Percentiles rank a stretch among this genome's conserved stretches.
Evolutionary conservation across 257 asterid genomes (phyloP).

Genomic region (Solanum acaule): DNA sequence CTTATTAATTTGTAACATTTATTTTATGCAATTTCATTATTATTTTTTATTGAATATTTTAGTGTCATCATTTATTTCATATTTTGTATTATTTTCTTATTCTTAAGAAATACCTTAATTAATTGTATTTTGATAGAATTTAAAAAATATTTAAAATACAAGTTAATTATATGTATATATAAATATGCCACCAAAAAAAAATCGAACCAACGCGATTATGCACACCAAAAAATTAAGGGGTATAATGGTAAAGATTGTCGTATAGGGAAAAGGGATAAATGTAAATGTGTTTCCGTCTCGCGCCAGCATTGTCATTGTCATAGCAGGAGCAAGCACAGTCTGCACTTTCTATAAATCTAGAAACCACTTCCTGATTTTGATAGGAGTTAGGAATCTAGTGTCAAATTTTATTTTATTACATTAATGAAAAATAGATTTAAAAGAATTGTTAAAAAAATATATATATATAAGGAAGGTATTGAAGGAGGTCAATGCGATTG

Average conservation of each 20-base stretch:
- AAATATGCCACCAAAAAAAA: fast-evolving
- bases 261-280: background rate
- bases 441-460: no score
- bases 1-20: no score
- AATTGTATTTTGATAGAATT: no score
- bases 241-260: background rate
- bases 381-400: background rate
- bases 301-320: background rate
- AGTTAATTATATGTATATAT: no score
- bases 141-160: no score
- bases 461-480: background rate
- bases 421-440: no score
- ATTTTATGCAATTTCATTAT: no score
- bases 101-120: no score
- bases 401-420: background rate
- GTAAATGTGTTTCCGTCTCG: background rate
- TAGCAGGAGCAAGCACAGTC: background rate
- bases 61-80: no score
- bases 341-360: background rate
- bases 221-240: background rate
- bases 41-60: no score
- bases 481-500: background rate
- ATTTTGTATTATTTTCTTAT: no score
- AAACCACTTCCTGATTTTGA: background rate
- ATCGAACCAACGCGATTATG: no score